Evolutionary conservation across 1,139 yeast genomes (phyloP), one percentile per base, ranked within the genome.

Genomic region (Debaryomyces robertsiae): DNA sequence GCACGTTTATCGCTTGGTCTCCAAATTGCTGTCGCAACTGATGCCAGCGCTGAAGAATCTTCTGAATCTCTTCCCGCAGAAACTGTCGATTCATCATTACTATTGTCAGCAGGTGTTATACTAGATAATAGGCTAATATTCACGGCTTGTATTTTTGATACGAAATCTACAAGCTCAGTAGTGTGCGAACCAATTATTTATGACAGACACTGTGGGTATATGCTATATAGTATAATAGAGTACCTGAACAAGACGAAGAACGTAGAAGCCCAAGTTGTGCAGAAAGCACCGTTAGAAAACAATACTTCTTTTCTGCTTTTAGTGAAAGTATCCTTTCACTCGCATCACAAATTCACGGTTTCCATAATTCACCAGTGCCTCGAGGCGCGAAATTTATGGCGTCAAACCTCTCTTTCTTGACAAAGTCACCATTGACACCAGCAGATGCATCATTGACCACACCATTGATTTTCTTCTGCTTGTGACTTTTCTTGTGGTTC

Each of bases 11-110:
- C 1, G 82, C 87, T 47, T 75, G 79, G 35, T 80, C 84, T n/a
- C 87, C 86, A 52, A 69, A 79, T 53, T 81, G 84, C 41, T 71
- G 70, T 44, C 79, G 73, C 49, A 82, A 64, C 54, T 78, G 83
- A 49, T 79, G 81, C 85, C 86, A 81, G 46, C 85, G 76, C 58
- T 69, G 73, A 41, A 71, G 55, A 25, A 67, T 61, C 50, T 65
- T 68, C 53, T 69, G 76, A 30, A 73, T 57, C 45, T 73, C 77
- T 52, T 73, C 78, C 48, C 71, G 60, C 46, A 59, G 64, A 36
- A 61, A 53, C 43, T 55, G 63, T 32, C 62, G 55, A 49, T 63
- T 65, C 69, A 65, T 63, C 22, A 31, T 43, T 17, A 23, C 30
- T 22, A 13, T 25, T 17, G 14, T n/a, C 22, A 23, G 14, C n/a